Percentiles rank a stretch among this genome's conserved stretches.
Conservation (phyloP, 495 filamentous ascomycete species). For the Podospora anserina region DNA sequence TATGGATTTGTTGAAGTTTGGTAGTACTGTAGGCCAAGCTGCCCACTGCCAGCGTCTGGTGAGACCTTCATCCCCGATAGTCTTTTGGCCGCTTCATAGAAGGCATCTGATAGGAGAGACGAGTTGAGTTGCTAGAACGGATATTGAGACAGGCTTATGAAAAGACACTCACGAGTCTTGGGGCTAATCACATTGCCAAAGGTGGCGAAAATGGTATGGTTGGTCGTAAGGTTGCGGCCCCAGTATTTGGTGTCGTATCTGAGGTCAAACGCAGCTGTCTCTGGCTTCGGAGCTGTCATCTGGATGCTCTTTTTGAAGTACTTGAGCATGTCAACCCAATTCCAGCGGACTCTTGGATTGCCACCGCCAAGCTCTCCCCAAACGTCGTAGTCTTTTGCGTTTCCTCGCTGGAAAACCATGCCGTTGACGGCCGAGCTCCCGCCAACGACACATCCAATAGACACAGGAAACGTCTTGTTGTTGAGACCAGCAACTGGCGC, state of each 20-base stretch:
- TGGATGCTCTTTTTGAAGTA: constrained; percentile 46
- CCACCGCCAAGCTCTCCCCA: constrained; percentile 57
- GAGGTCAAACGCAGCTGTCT: constrained; percentile 24
- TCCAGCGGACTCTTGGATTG: constrained; percentile 52
- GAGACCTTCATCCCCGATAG: constrained; percentile 6
- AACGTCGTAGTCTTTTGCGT: constrained; percentile 54
- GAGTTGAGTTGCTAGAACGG: neutral
- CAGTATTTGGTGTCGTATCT: constrained; percentile 11
- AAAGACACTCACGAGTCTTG: neutral
- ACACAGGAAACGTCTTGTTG: constrained; percentile 19
- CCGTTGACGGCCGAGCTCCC: constrained; percentile 42
- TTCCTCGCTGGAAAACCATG: constrained; percentile 47
- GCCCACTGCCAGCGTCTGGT: neutral
- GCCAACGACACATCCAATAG: constrained; percentile 34
- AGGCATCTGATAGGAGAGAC: neutral
- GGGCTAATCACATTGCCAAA: constrained; percentile 2
- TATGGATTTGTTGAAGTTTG: neutral
- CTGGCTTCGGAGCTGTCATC: constrained; percentile 20
- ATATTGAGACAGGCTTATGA: neutral
- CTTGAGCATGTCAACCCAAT: constrained; percentile 45
- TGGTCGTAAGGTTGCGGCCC: constrained; percentile 8
- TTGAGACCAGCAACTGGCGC: constrained; percentile 15
- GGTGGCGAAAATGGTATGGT: constrained; percentile 8
- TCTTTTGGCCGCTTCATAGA: constrained; percentile 4
- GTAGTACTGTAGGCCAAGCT: constrained; percentile 3